phyloP scores from a whole-genome alignment of 2,329 filamentous ascomycete species.

The Cadophora luteo-olivacea region DNA sequence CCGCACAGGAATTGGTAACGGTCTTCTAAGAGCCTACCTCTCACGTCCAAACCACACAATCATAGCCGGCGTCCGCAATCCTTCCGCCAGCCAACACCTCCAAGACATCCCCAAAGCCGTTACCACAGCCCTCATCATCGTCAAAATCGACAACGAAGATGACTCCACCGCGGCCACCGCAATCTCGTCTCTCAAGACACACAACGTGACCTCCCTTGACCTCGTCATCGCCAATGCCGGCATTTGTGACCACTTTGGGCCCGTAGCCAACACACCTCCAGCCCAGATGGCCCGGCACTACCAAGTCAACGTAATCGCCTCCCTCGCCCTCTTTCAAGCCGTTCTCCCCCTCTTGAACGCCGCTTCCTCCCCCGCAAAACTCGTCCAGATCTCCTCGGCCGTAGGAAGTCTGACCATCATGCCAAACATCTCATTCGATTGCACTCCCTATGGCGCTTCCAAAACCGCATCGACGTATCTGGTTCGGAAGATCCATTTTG shows the following conservation, averaged over 20 bases:
- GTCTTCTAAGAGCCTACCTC: slow-evolving; percentile 24
- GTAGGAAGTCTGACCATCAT: slow-evolving; percentile 24
- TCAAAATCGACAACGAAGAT: slow-evolving; percentile 50
- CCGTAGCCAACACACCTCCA: slow-evolving; percentile 38
- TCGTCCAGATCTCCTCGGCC: slow-evolving; percentile 46
- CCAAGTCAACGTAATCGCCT: slow-evolving; percentile 50
- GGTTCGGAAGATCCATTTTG: slow-evolving; percentile 46
- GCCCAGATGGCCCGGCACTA: slow-evolving; percentile 49
- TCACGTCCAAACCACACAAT: slow-evolving; percentile 22
- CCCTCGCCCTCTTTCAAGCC: slow-evolving; percentile 52
- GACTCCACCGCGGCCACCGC: slow-evolving; percentile 47
- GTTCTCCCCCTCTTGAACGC: slow-evolving; percentile 47
- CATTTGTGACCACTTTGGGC: slow-evolving; percentile 45
- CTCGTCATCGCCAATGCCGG: slow-evolving; percentile 60
- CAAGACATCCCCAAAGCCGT: neutral
- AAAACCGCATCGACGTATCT: slow-evolving; percentile 49
- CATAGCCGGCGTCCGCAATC: slow-evolving; percentile 26
- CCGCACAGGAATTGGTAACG: slow-evolving; percentile 24
- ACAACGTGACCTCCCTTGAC: slow-evolving; percentile 52
- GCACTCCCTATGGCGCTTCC: slow-evolving; percentile 49
- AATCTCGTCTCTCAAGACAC: slow-evolving; percentile 41
- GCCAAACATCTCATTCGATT: slow-evolving; percentile 1
- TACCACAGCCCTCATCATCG: slow-evolving; percentile 45
- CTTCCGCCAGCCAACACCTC: slow-evolving; percentile 4
- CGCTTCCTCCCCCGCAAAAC: slow-evolving; percentile 45